Conservation (phyloP, 2,329 filamentous ascomycete genomes). For the Colletotrichum cordylinicola region DNA sequence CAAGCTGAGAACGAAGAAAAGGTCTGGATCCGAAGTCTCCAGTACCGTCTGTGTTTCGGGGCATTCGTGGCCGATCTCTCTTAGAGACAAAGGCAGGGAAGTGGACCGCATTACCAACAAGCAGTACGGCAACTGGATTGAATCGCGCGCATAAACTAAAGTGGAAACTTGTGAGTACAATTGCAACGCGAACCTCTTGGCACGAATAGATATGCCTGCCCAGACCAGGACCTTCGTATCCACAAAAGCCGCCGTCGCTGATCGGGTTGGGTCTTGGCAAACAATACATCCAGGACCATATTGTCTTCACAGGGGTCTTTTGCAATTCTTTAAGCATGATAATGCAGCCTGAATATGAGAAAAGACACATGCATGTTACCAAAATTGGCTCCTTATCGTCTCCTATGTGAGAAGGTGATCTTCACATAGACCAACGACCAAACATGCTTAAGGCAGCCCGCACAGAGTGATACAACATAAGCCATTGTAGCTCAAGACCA, state of each 20-base stretch:
- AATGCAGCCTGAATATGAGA: not conserved
- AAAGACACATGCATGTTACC: not conserved
- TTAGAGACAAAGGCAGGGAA: not conserved
- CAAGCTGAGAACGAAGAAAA: not conserved
- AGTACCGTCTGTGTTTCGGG: not conserved
- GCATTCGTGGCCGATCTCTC: not conserved
- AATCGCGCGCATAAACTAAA: not conserved
- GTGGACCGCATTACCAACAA: not conserved
- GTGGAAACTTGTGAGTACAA: not conserved
- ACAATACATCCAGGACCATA: not conserved
- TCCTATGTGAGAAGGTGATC: not conserved
- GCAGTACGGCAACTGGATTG: not conserved
- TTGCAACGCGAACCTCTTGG: not conserved
- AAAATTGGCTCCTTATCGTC: accelerated
- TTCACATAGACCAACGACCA: not conserved
- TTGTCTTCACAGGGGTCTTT: not conserved
- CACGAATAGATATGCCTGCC: not conserved
- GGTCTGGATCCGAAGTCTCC: not conserved
- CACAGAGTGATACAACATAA: not conserved
- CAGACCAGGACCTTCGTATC: not conserved
- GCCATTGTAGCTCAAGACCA: not conserved
- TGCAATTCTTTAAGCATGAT: not conserved
- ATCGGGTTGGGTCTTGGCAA: not conserved
- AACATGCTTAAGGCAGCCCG: not conserved
- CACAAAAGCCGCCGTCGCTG: not conserved